Percentiles rank a stretch among this genome's conserved stretches.
Evolutionary conservation across 768 basidiomycete species (phyloP).

Genomic region (Trametes cingulata): DNA sequence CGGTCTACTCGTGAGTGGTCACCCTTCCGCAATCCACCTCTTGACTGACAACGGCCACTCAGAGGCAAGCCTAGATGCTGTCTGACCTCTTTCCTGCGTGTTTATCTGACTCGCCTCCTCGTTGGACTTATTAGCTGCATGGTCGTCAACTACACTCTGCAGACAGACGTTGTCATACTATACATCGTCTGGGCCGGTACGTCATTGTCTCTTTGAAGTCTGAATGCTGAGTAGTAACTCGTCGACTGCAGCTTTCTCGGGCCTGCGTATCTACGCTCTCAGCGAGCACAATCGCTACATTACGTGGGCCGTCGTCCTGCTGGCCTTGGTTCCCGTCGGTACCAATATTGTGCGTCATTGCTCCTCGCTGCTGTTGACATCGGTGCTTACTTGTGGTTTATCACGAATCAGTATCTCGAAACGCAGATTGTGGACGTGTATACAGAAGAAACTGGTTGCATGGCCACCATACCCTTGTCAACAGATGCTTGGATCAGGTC

Average conservation of each 20-base stretch:
- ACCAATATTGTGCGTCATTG: conserved; percentile 6
- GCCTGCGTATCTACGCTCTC: conserved; percentile 17
- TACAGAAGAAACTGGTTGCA: not conserved
- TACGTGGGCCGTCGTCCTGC: conserved; percentile 5
- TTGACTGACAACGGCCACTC: not conserved
- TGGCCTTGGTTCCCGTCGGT: conserved; percentile 14
- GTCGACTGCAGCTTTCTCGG: conserved; percentile 8
- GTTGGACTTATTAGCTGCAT: conserved; percentile 3
- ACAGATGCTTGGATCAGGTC: not conserved
- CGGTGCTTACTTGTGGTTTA: too few species aligned
- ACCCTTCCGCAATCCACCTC: too few species aligned
- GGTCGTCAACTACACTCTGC: not conserved
- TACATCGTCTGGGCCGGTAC: conserved; percentile 19
- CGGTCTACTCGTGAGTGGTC: conserved; percentile 1
- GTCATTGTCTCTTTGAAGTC: not conserved
- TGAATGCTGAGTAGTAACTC: not conserved
- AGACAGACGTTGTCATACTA: not conserved
- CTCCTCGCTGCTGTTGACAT: too few species aligned
- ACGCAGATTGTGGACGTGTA: not conserved
- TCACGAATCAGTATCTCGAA: not conserved
- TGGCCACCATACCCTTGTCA: not conserved
- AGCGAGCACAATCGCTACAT: conserved; percentile 2
- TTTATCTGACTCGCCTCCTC: not conserved
- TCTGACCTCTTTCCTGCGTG: not conserved
- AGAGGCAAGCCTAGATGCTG: conserved; percentile 6